phyloP scores from a whole-genome alignment of 2,329 filamentous ascomycete genomes.

The Colletotrichum spaethianum region DNA sequence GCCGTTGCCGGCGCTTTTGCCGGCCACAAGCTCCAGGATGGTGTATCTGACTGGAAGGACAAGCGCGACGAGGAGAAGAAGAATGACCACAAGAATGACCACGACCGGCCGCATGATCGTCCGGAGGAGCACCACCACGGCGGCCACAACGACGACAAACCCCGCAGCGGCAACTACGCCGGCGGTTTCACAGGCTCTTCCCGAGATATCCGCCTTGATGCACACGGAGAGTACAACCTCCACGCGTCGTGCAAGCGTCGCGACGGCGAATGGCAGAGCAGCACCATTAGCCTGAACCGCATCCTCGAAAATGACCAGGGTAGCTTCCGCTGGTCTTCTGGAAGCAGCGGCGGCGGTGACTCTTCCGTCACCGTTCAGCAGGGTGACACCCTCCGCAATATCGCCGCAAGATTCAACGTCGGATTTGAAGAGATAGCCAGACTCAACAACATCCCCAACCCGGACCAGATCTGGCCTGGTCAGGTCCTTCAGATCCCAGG shows the following conservation, averaged over 20 bases:
- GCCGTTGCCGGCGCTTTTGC: conserved; percentile 57
- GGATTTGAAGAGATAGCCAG: conserved; percentile 57
- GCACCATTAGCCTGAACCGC: conserved; percentile 53
- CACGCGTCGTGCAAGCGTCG: conserved; percentile 51
- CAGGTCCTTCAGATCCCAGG: conserved; percentile 55
- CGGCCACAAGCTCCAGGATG: conserved; percentile 59
- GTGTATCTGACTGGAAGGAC: conserved; percentile 56
- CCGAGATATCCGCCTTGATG: conserved; percentile 53
- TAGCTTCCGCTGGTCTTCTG: conserved; percentile 53
- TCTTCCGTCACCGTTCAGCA: conserved; percentile 54
- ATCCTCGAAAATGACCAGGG: conserved; percentile 54
- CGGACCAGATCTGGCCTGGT: conserved; percentile 59
- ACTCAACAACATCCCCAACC: conserved; percentile 56
- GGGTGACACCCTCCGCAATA: conserved; percentile 58
- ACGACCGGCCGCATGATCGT: conserved; percentile 18
- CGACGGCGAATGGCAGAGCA: conserved; percentile 52
- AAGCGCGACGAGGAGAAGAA: conserved; percentile 57
- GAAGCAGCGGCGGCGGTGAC: conserved; percentile 44
- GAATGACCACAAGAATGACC: conserved; percentile 44
- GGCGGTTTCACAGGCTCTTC: conserved; percentile 48
- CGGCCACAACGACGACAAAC: conserved; percentile 40
- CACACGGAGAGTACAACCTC: conserved; percentile 52
- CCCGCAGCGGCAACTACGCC: conserved; percentile 50
- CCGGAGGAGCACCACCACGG: conserved; percentile 38
- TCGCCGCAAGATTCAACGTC: conserved; percentile 51